phyloP scores from a whole-genome alignment of 2,329 filamentous ascomycete genomes.

The Herpomyces periplanetae region DNA sequence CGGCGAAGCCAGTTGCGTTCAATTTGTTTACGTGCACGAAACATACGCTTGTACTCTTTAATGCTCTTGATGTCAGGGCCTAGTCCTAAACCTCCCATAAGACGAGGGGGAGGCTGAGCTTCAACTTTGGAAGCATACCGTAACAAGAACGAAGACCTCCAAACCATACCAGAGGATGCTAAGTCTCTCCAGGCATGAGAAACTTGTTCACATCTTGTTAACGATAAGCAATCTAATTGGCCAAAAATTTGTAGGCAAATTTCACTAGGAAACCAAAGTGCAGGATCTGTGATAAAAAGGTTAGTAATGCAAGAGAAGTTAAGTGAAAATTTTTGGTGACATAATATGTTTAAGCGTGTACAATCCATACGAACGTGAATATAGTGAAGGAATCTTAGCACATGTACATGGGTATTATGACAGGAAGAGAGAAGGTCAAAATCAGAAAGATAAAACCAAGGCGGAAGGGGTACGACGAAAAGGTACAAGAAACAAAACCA shows the following conservation, averaged over 20 bases:
- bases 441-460: no score
- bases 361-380: no score
- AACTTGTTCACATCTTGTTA: conserved; percentile 15
- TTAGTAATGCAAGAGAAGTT: no score
- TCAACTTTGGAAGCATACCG: conserved; percentile 12
- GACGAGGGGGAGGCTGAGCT: conserved; percentile 9
- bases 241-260: conserved; percentile 17
- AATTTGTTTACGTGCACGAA: conserved; percentile 31
- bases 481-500: no score
- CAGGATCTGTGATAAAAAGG: no score
- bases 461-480: no score
- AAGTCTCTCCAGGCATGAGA: conserved; percentile 16
- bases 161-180: conserved; percentile 17
- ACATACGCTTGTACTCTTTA: conserved; percentile 58
- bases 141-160: conserved; percentile 18
- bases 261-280: conserved; percentile 16
- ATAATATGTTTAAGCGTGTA: no score
- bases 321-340: no score
- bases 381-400: no score
- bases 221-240: conserved; percentile 16
- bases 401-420: no score
- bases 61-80: conserved; percentile 10
- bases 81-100: conserved; percentile 9
- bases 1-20: conserved; percentile 32
- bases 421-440: no score